A percentile compares a stretch with the other conserved stretches of the same genome.
Conservation (phyloP, 192 early-diverging fungal genomes). For the Chytriomyces sp. region DNA sequence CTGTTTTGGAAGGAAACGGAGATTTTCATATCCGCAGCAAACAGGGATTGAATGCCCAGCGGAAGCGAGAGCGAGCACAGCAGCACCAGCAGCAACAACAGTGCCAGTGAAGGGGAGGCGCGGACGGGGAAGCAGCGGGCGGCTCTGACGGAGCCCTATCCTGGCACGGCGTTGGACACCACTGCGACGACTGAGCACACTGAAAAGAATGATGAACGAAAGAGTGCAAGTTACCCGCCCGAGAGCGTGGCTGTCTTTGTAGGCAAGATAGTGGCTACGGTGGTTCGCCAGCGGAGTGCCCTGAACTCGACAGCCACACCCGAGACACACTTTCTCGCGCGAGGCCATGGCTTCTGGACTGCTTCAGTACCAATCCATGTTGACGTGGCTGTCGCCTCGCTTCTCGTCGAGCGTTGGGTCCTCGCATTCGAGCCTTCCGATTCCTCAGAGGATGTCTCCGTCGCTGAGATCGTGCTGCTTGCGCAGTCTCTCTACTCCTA, state of each 20-base stretch:
- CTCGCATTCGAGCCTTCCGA: slow-evolving; percentile 39
- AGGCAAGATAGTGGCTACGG: neutral
- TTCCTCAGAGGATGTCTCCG: slow-evolving; percentile 9
- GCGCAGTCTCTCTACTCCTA: slow-evolving; percentile 57
- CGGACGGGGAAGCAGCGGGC: neutral
- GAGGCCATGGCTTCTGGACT: slow-evolving; percentile 50
- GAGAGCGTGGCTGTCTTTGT: neutral
- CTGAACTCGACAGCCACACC: no score
- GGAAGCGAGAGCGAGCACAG: neutral
- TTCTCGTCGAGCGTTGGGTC: slow-evolving; percentile 54
- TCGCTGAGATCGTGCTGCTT: slow-evolving; percentile 50
- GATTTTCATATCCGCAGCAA: no score
- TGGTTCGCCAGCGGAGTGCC: neutral
- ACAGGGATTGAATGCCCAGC: neutral
- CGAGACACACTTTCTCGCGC: no score
- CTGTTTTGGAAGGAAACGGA: no score
- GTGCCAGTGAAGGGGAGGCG: neutral
- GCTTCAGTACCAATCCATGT: slow-evolving; percentile 46
- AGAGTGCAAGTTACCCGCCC: no score
- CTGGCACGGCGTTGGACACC: no score
- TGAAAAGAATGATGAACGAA: no score
- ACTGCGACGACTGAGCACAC: neutral
- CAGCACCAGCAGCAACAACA: neutral
- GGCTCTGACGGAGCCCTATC: no score
- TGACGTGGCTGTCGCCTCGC: slow-evolving; percentile 26